phyloP scores from a whole-genome alignment of 257 asterid species.

The Apocynum venetum region DNA sequence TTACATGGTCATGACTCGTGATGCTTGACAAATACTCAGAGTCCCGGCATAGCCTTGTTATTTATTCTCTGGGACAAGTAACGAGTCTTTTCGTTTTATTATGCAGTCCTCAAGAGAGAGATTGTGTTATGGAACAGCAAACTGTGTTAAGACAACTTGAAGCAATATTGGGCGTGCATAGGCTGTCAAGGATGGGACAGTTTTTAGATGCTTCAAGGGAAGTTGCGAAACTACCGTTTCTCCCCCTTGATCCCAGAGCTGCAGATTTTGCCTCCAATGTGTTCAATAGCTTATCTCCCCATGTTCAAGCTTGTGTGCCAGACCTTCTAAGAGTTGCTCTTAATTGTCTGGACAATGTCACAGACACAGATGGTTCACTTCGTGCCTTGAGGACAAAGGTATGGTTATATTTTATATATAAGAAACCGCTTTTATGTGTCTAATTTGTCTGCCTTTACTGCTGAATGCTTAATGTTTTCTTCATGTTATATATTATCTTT shows the following conservation, averaged over 20 bases:
- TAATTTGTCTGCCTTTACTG: background rate
- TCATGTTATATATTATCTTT: background rate
- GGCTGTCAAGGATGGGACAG: constrained; percentile 61
- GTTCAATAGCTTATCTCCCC: constrained; percentile 61
- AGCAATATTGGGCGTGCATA: constrained; percentile 70
- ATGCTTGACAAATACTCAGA: background rate
- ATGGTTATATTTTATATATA: background rate
- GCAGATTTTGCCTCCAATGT: constrained; percentile 49
- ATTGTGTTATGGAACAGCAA: constrained; percentile 72
- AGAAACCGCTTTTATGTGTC: background rate
- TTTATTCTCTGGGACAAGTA: background rate
- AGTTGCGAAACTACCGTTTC: constrained; percentile 89
- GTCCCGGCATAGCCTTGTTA: background rate
- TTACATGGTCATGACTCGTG: background rate
- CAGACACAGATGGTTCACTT: constrained; percentile 88
- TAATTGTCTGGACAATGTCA: constrained; percentile 70
- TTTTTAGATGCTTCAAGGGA: constrained; percentile 82
- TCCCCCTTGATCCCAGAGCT: constrained; percentile 82
- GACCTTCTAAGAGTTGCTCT: constrained; percentile 86
- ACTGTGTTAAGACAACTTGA: constrained; percentile 87
- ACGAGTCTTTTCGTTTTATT: background rate
- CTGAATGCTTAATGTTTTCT: background rate
- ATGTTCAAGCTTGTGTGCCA: constrained; percentile 90
- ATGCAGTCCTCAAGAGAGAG: constrained; percentile 86
- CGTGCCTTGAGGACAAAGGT: constrained; percentile 92